Base-by-base conservation (phyloP, 306 rosid genomes). In the Gastrolobium bilobum region DNA sequence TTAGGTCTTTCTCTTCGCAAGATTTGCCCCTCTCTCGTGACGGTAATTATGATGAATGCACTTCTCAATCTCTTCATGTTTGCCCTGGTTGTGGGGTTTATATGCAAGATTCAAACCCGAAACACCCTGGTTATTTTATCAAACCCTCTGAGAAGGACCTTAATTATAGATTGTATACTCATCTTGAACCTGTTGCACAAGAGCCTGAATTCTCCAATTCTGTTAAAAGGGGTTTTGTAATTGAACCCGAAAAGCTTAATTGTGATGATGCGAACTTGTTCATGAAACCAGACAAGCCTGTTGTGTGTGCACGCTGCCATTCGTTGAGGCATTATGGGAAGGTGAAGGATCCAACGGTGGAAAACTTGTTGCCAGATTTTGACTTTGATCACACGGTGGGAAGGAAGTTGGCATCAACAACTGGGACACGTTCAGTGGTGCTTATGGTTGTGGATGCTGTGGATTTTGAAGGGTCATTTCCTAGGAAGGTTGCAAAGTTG, bases 31-130 rank as follows among this genome's bases (percentile, higher is more conserved):
- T 92, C 60, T 81, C 80, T 50, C 97, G 97, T 10, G 99, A 94
- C 9, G 99, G 99, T 34, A 94, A 94, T 81, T 94, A 74, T 30
- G 92, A 89, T 51, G 99, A 91, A 82, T 52, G 82, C 38, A 40
- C 68, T 60, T 66, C 92, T 73, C 73, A 44, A 52, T 71, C 81
- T 57, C 65, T 66, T 71, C 68, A 11, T 40, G 89, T 92, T 47
- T 94, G 97, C 86, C 94, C 90, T 67, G 98, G 99, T 15, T 95
- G 99, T 78, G 99, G 99, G 62, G 94, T 95, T 76, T 82, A 85
- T 47, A 89, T 95, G 97, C 99, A 95, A 52, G 84, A 85, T 73
- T 84, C 77, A 4, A 88, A 87, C 65, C 88, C 97, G 6, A 91
- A 91, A 33, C 87, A 73, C 63, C 99, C 97, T 13, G 99, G 99